Conservation (phyloP, 129 eudicot species). For the Heracleum sosnowskyi region DNA sequence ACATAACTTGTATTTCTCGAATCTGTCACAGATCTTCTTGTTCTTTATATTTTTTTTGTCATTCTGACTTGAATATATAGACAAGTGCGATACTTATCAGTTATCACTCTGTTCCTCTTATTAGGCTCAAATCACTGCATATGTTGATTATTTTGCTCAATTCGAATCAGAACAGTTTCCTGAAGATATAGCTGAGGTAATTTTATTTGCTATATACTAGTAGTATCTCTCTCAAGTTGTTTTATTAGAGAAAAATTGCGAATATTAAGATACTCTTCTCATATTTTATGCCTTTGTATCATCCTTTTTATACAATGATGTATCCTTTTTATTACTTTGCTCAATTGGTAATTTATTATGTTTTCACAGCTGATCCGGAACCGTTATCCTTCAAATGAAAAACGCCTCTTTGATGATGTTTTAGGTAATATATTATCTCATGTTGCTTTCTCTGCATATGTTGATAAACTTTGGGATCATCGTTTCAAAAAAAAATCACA, state of each 20-base stretch:
- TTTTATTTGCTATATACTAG: constrained; percentile 36
- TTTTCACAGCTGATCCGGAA: constrained; percentile 75
- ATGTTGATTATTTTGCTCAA: constrained; percentile 87
- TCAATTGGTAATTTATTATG: constrained; percentile 10
- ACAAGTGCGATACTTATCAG: neutral
- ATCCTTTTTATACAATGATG: neutral
- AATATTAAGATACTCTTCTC: neutral
- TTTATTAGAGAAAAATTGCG: neutral
- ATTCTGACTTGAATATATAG: neutral
- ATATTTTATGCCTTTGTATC: neutral
- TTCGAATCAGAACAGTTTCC: constrained; percentile 88
- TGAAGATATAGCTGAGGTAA: constrained; percentile 81
- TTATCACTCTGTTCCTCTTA: neutral
- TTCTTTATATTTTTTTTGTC: neutral
- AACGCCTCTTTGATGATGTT: constrained; percentile 86
- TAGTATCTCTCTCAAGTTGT: constrained; percentile 31
- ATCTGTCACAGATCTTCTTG: neutral
- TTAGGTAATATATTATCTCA: constrained; percentile 43
- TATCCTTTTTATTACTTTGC: constrained; percentile 3
- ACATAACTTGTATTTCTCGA: neutral
- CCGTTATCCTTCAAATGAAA: constrained; percentile 75
- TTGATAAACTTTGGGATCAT: neutral
- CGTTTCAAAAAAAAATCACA: neutral
- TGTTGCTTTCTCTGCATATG: neutral
- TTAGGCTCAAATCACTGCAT: constrained; percentile 77